These are phyloP conservation scores for Alloteropsis angusta DNA, from an alignment of 202 grass and related monocot species.

Conservation along the genomic window DNA sequence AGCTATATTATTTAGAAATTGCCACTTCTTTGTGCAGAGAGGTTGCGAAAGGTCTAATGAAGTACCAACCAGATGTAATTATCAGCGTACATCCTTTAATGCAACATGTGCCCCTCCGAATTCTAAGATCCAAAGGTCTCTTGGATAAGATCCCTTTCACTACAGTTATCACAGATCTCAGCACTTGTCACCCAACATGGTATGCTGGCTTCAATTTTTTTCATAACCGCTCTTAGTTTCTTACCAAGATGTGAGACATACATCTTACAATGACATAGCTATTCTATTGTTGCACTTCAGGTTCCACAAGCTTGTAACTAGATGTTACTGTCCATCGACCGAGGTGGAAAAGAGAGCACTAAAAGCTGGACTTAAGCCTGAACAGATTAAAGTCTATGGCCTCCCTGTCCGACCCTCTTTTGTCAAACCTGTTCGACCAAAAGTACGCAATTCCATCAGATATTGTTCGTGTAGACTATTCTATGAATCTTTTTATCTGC, in stretches of 20 bases:
- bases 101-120: slow-evolving; percentile 96
- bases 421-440: slow-evolving; percentile 69
- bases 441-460: slow-evolving; percentile 41
- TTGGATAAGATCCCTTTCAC: slow-evolving; percentile 96
- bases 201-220: slow-evolving; percentile 47
- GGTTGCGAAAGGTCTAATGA: slow-evolving; percentile 92
- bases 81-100: slow-evolving; percentile 99
- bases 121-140: slow-evolving; percentile 80
- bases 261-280: slow-evolving; percentile 57
- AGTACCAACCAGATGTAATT: slow-evolving; percentile 99
- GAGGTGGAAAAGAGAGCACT: slow-evolving; percentile 86
- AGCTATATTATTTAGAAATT: slow-evolving; percentile 13
- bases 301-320: slow-evolving; percentile 99
- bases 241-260: slow-evolving; percentile 7
- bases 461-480: neutral
- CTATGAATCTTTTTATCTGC: neutral
- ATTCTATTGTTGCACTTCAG: slow-evolving; percentile 44
- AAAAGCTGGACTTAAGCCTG: slow-evolving; percentile 76
- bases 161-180: slow-evolving; percentile 93
- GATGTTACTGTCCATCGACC: slow-evolving; percentile 94
- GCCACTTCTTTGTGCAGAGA: slow-evolving; percentile 41
- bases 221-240: slow-evolving; percentile 4
- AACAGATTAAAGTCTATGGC: slow-evolving; percentile 93
- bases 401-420: slow-evolving; percentile 97
- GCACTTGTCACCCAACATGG: slow-evolving; percentile 99